A percentile compares a stretch with the other conserved stretches of the same genome.
These are phyloP conservation scores for Onygenales sp. DNA, from an alignment of 2,329 filamentous ascomycete genomes.

Conservation along the genomic window DNA sequence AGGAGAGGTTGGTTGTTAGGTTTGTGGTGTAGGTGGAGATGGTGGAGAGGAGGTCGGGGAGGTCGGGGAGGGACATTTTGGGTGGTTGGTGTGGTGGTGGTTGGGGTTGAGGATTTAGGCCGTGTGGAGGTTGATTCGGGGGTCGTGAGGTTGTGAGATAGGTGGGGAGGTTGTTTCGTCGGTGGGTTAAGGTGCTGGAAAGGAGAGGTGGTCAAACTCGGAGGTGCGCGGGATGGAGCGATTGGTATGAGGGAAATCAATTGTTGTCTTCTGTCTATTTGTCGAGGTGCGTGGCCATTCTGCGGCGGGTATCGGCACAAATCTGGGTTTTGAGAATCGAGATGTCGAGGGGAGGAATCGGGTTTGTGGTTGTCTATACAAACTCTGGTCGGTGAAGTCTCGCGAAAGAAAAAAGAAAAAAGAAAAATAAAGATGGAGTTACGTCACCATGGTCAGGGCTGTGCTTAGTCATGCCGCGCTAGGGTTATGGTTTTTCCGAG, in stretches of 20 bases:
- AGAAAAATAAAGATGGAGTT: neutral
- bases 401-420: neutral
- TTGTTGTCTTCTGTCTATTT: too few species aligned
- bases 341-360: too few species aligned
- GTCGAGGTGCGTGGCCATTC: too few species aligned
- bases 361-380: neutral
- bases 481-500: conserved; percentile 1
- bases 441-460: neutral
- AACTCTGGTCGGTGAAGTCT: neutral
- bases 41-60: conserved; percentile 14
- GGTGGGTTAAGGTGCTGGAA: too few species aligned
- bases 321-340: too few species aligned
- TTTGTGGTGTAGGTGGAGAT: conserved; percentile 18
- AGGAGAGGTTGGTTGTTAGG: conserved; percentile 31
- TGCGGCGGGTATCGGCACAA: too few species aligned
- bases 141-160: neutral
- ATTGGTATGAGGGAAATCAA: too few species aligned
- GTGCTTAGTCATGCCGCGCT: conserved; percentile 11
- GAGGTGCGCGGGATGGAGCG: too few species aligned
- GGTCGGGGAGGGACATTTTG: conserved; percentile 21
- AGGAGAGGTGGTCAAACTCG: too few species aligned
- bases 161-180: too few species aligned
- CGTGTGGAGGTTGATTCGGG: neutral
- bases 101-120: neutral
- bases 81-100: neutral